Evolutionary conservation across 2,329 filamentous ascomycete species (phyloP).

Genomic region (Fusarium sterilihyphosum): DNA sequence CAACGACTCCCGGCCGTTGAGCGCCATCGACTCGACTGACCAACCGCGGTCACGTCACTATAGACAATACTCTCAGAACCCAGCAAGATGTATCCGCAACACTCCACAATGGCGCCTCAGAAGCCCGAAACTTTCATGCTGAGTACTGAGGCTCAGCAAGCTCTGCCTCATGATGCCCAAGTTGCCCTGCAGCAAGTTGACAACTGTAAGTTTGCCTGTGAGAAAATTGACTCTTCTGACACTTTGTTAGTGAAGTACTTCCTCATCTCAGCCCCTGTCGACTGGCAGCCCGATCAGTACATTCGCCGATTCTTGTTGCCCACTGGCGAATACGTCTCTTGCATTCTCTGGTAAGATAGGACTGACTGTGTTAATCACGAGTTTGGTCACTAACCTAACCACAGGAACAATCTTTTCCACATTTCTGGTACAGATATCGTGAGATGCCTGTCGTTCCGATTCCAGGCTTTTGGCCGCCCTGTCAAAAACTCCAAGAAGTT

Average conservation of each 20-base stretch:
- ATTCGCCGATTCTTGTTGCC: slow-evolving; percentile 95
- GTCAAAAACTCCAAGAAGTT: slow-evolving; percentile 99
- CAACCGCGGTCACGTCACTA: slow-evolving; percentile 41
- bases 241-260: slow-evolving; percentile 89
- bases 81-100: slow-evolving; percentile 79
- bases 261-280: slow-evolving; percentile 96
- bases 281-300: slow-evolving; percentile 97
- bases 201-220: slow-evolving; percentile 73
- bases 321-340: slow-evolving; percentile 98
- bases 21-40: slow-evolving; percentile 39
- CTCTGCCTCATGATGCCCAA: slow-evolving; percentile 93
- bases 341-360: slow-evolving; percentile 79
- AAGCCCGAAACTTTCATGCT: slow-evolving; percentile 99
- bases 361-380: background rate
- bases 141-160: slow-evolving; percentile 96
- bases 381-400: background rate
- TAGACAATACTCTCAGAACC: slow-evolving; percentile 34
- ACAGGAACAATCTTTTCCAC: slow-evolving; percentile 92
- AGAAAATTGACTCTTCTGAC: slow-evolving; percentile 25
- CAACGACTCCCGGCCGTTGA: slow-evolving; percentile 24
- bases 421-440: slow-evolving; percentile 99
- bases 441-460: slow-evolving; percentile 95
- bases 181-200: slow-evolving; percentile 98
- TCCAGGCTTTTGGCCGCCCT: slow-evolving; percentile 96
- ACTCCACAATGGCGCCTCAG: slow-evolving; percentile 89